A percentile compares a stretch with the other conserved stretches of the same genome.
Conservation (phyloP, 441 rosid genomes). For the Geranium incanum region DNA sequence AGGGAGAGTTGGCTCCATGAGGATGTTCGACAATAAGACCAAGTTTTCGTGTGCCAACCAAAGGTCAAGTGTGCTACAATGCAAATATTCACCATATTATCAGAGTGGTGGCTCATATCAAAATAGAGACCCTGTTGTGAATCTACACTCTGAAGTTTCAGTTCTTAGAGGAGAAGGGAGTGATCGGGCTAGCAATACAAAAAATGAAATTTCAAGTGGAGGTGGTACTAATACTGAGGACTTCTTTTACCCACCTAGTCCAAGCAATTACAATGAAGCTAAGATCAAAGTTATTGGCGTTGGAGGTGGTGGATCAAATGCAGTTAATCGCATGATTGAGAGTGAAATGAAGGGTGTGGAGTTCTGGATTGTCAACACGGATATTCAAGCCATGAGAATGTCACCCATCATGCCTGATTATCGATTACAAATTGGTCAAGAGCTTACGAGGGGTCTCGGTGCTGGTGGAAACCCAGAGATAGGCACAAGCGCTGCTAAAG, state of each 20-base stretch:
- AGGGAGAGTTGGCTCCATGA: constrained; percentile 36
- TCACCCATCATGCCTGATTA: constrained; percentile 71
- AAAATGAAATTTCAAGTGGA: constrained; percentile 46
- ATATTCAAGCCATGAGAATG: constrained; percentile 49
- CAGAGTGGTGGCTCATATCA: constrained; percentile 47
- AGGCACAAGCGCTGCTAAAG: constrained; percentile 94
- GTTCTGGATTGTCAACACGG: constrained; percentile 64
- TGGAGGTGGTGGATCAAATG: constrained; percentile 98
- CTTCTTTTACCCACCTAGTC: constrained; percentile 37
- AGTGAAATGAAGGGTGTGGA: constrained; percentile 89
- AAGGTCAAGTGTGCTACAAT: constrained; percentile 31
- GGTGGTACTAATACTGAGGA: constrained; percentile 41
- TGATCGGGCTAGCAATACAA: constrained; percentile 32
- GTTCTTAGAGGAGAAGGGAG: constrained; percentile 80
- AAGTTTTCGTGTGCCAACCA: constrained; percentile 32
- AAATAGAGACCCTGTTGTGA: constrained; percentile 59
- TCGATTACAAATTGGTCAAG: constrained; percentile 87
- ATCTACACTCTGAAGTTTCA: constrained; percentile 78
- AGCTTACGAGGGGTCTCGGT: constrained; percentile 96
- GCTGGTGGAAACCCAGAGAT: constrained; percentile 98
- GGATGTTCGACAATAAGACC: background rate
- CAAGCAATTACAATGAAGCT: constrained; percentile 41
- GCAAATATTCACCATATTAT: constrained; percentile 41
- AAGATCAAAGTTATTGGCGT: constrained; percentile 38
- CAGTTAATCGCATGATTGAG: constrained; percentile 97